Conservation (phyloP, 305 asterid species). For the Nicotiana rustica region DNA sequence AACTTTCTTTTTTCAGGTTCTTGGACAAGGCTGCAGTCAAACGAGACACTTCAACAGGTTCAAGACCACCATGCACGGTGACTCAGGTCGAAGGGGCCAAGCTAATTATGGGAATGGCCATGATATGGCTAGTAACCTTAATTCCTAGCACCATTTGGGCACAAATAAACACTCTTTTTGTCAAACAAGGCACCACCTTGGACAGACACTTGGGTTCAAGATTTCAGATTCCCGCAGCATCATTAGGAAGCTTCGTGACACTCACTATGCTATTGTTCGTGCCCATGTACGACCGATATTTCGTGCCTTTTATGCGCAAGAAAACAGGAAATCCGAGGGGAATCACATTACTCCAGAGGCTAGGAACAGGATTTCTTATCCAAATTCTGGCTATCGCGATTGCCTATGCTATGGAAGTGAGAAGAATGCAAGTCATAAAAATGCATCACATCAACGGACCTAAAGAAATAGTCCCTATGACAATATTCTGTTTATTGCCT, state of each 20-base stretch:
- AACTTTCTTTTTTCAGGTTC: slow-evolving; percentile 50
- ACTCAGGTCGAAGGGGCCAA: slow-evolving; percentile 84
- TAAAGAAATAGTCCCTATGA: slow-evolving; percentile 66
- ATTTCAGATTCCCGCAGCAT: slow-evolving; percentile 84
- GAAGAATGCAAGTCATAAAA: slow-evolving; percentile 50
- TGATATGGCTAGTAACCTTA: slow-evolving; percentile 76
- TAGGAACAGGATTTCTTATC: slow-evolving; percentile 70
- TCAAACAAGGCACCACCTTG: slow-evolving; percentile 84
- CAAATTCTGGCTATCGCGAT: slow-evolving; percentile 67
- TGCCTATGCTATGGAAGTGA: slow-evolving; percentile 61
- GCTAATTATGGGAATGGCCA: slow-evolving; percentile 76
- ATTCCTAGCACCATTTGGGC: slow-evolving; percentile 91
- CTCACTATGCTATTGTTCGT: slow-evolving; percentile 73
- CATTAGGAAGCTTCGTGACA: slow-evolving; percentile 76
- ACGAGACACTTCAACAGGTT: slow-evolving; percentile 35
- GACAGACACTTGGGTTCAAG: slow-evolving; percentile 60
- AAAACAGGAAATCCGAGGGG: slow-evolving; percentile 80
- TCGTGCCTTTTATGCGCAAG: slow-evolving; percentile 69
- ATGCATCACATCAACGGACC: slow-evolving; percentile 44
- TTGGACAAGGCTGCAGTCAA: slow-evolving; percentile 85
- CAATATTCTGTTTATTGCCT: slow-evolving; percentile 67
- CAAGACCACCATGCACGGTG: slow-evolving; percentile 65
- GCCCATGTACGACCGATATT: slow-evolving; percentile 76
- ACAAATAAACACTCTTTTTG: slow-evolving; percentile 83
- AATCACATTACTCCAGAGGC: slow-evolving; percentile 68